Base-by-base conservation (phyloP, 176 grass and related monocot genomes). In the Oryza australiensis region DNA sequence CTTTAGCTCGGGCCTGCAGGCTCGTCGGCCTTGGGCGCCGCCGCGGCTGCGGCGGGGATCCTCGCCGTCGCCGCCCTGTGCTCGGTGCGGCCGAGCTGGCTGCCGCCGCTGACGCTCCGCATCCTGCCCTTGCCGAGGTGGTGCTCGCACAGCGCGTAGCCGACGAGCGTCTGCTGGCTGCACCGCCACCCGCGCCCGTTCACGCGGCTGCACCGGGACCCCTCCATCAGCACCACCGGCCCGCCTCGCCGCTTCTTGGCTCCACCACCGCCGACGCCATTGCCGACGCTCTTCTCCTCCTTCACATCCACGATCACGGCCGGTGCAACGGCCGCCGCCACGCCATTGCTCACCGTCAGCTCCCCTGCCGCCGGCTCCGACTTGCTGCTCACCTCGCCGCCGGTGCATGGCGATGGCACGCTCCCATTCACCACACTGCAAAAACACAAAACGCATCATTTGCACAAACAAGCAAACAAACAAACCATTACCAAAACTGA, bases 171-270 rank as follows among this genome's bases (percentile, higher is more conserved):
- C 13, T 81, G 84, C 89, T 97, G 94, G 83, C 94, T 87, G 74
- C 94, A 97, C 16, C 88, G 86, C 91, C 94, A 97, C 55, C 94
- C 94, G n/a, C 94, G 90, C 15, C 94, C 94, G 53, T 97, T 97
- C 70, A 94, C 89, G 34, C 94, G 94, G 89, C 94, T 94, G 74
- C 94, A 94, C 82, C 94, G 85, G 2, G 94, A 97, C 4, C 94
- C 91, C 71, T 94, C 94, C 79, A 90, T 79, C 64, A 89, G 59
- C 74, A 88, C 91, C 15, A 85, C 71, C 27, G 90, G 80, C 16
- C 55, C 22, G 4, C 85, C 88, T 24, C 88, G 85, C 53, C 91
- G 85, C 9, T 92, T 82, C 88, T 85, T 94, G 49, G 29, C 32
- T 23, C 62, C 78, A 26, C 51, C 53, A 16, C 23, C 49, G 5